Conservation (phyloP, 1,139 yeast species). For the Chernovozyma sophiae-reginae region DNA sequence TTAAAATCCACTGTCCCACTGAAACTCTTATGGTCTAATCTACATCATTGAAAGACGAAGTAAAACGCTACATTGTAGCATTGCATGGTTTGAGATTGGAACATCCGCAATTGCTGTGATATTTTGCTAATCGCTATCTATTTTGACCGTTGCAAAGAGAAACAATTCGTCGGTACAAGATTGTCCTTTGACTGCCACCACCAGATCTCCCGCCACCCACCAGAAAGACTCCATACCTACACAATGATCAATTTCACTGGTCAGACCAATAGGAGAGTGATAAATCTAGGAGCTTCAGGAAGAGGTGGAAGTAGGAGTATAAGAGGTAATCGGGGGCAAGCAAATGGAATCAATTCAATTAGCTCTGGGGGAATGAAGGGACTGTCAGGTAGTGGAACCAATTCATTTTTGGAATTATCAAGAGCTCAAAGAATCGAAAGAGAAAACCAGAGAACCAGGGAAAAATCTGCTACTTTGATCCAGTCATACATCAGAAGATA, state of each 20-base stretch:
- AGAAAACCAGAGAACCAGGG: conserved; percentile 49
- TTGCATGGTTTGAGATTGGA: too few species aligned
- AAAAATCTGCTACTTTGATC: conserved; percentile 45
- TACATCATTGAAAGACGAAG: too few species aligned
- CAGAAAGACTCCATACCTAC: background rate
- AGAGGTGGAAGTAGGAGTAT: background rate
- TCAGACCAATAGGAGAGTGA: conserved; percentile 54
- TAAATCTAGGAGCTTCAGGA: conserved; percentile 64
- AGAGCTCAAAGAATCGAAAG: conserved; percentile 63
- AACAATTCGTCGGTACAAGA: too few species aligned
- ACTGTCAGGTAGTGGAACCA: background rate
- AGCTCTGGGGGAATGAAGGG: background rate
- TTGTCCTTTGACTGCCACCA: too few species aligned
- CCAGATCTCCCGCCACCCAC: background rate
- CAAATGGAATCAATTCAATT: background rate
- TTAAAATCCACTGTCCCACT: too few species aligned
- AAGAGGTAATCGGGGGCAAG: background rate
- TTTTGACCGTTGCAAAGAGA: too few species aligned
- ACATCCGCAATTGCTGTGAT: too few species aligned
- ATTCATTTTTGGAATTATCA: conserved; percentile 53
- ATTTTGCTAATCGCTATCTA: too few species aligned
- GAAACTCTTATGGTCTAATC: too few species aligned
- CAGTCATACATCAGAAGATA: conserved; percentile 45
- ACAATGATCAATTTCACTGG: conserved; percentile 63
- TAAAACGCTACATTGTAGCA: too few species aligned